Conservation (phyloP, 495 filamentous ascomycete genomes). For the Tuber calosporum region DNA sequence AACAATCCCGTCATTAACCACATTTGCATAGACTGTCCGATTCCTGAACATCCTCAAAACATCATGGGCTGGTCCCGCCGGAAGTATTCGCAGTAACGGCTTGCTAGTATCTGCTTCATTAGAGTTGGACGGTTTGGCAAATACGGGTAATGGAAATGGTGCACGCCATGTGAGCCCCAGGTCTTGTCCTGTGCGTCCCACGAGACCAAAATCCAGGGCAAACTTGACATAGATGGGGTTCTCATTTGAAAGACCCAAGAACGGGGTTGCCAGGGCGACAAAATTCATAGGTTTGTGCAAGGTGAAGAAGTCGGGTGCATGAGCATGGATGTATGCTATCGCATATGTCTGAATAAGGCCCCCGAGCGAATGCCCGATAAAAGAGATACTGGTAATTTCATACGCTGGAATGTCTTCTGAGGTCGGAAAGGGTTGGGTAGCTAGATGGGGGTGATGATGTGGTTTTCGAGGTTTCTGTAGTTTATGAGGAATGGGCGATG, state of each 20-base stretch:
- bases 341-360: conserved; percentile 91
- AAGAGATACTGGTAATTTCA: conserved; percentile 89
- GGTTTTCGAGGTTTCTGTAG: conserved; percentile 30
- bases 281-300: conserved; percentile 86
- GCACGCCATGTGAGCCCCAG: conserved; percentile 89
- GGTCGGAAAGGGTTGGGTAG: conserved; percentile 3
- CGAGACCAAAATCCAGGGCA: conserved; percentile 89
- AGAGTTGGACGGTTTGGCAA: conserved; percentile 16
- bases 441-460: conserved; percentile 38
- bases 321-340: conserved; percentile 94
- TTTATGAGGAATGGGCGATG: conserved; percentile 53
- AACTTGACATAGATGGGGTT: conserved; percentile 97
- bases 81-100: conserved; percentile 80
- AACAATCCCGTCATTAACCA: conserved; percentile 97
- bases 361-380: conserved; percentile 87
- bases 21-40: conserved; percentile 90
- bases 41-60: conserved; percentile 82
- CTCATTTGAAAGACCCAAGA: conserved; percentile 90
- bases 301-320: conserved; percentile 85
- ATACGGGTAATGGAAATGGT: conserved; percentile 49
- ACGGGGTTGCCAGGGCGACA: conserved; percentile 80
- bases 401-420: conserved; percentile 55
- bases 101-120: conserved; percentile 51
- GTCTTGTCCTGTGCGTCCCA: conserved; percentile 90
- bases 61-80: conserved; percentile 84